Percentiles rank a stretch among this genome's conserved stretches.
Evolutionary conservation across 176 grass and related monocot species (phyloP).

Genomic region (Musa itinerans): DNA sequence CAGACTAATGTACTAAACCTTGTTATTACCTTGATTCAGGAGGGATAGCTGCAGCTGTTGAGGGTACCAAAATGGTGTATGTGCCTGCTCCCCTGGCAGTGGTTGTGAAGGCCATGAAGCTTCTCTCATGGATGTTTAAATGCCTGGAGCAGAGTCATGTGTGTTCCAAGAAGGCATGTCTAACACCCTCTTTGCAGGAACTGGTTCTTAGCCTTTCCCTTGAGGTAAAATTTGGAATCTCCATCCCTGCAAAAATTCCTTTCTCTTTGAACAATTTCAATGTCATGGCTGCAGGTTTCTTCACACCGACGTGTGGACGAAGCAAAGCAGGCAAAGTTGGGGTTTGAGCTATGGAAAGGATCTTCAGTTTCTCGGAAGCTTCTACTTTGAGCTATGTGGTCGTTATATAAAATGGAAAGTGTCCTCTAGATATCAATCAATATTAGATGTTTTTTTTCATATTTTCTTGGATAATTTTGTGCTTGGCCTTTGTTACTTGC

Average conservation of each 20-base stretch:
- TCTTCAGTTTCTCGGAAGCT: too few species aligned
- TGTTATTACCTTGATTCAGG: not conserved
- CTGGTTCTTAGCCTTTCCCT: constrained; percentile 5
- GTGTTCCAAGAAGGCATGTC: not conserved
- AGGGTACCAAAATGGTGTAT: not conserved
- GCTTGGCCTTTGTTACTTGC: too few species aligned
- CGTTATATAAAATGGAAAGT: too few species aligned
- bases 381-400: too few species aligned
- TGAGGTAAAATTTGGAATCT: not conserved
- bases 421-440: too few species aligned
- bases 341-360: too few species aligned
- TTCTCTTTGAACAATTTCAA: not conserved
- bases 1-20: too few species aligned
- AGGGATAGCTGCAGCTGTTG: not conserved
- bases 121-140: not conserved
- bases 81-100: not conserved
- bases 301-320: not conserved
- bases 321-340: not conserved
- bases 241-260: not conserved
- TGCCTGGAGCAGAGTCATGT: too few species aligned
- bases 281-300: not conserved
- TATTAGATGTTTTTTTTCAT: too few species aligned
- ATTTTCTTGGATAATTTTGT: too few species aligned
- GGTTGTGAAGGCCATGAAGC: not conserved
- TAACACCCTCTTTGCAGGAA: not conserved